Percentiles rank a stretch among this genome's conserved stretches.
Conservation (phyloP, 176 grass and related monocot species). For the Eleusine indica region DNA sequence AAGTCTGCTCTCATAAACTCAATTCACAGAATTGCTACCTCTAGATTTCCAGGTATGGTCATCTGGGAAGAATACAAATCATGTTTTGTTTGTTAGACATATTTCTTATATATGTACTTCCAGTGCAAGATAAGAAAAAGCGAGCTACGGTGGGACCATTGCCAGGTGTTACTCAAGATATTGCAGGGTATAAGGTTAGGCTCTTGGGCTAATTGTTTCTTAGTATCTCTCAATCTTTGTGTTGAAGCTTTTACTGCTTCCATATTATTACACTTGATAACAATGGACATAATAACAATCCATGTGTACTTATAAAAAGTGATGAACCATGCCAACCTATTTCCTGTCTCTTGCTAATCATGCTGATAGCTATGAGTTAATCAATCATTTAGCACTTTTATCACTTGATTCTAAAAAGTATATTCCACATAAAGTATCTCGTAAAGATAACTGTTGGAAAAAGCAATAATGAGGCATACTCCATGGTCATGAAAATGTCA, state of each 20-base stretch:
- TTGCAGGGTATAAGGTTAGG: slow-evolving; percentile 89
- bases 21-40: slow-evolving; percentile 81
- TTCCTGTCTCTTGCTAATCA: background rate
- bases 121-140: slow-evolving; percentile 84
- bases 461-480: background rate
- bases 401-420: background rate
- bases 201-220: slow-evolving; percentile 1
- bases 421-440: background rate
- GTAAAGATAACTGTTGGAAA: background rate
- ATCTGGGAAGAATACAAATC: slow-evolving; percentile 23
- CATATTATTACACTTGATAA: background rate
- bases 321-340: background rate
- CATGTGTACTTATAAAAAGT: background rate
- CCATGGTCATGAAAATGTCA: background rate
- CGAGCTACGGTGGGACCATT: slow-evolving; percentile 80
- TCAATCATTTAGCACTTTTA: slow-evolving; percentile 15
- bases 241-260: background rate
- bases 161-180: slow-evolving; percentile 97
- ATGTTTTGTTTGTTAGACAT: slow-evolving; percentile 30
- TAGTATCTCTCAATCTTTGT: background rate
- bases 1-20: slow-evolving; percentile 97
- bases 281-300: background rate
- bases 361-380: background rate
- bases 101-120: slow-evolving; percentile 39
- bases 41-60: slow-evolving; percentile 79